Evolutionary conservation across 2,329 filamentous ascomycete species (phyloP).

Genomic region (Nothophaeocryptopus gaeumannii): DNA sequence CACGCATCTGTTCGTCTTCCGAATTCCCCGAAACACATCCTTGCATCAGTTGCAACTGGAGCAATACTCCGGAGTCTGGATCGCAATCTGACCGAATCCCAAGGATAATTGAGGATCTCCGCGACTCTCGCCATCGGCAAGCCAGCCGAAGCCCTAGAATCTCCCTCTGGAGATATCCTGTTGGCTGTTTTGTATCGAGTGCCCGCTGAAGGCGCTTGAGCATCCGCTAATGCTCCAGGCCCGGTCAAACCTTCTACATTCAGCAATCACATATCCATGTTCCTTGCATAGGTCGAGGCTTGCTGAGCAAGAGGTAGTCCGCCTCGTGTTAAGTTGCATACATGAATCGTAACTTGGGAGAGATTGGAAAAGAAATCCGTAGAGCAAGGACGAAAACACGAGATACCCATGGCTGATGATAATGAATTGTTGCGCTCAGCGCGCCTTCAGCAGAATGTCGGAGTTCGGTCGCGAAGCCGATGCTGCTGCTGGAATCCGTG

Average conservation of each 20-base stretch:
- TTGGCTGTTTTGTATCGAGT: constrained; percentile 3
- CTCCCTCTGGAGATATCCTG: neutral
- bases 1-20: neutral
- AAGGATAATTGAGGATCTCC: constrained; percentile 1
- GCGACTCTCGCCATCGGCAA: neutral
- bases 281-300: neutral
- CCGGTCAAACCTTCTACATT: neutral
- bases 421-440: constrained; percentile 1
- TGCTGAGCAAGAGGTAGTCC: too few relatives aligned
- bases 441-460: constrained; percentile 3
- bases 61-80: too few relatives aligned
- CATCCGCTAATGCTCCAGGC: too few relatives aligned
- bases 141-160: constrained; percentile 4
- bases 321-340: constrained; percentile 4
- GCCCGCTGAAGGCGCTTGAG: too few relatives aligned
- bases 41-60: neutral
- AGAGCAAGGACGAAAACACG: neutral
- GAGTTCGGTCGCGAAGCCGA: neutral
- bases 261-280: constrained; percentile 7
- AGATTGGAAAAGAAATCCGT: neutral
- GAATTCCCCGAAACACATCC: constrained; percentile 5
- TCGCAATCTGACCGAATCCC: constrained; percentile 5
- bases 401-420: neutral
- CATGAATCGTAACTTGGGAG: neutral
- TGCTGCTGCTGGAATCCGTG: neutral